phyloP scores from a whole-genome alignment of 1,284 basidiomycete genomes.

The Melampsora abietis-canadensis region DNA sequence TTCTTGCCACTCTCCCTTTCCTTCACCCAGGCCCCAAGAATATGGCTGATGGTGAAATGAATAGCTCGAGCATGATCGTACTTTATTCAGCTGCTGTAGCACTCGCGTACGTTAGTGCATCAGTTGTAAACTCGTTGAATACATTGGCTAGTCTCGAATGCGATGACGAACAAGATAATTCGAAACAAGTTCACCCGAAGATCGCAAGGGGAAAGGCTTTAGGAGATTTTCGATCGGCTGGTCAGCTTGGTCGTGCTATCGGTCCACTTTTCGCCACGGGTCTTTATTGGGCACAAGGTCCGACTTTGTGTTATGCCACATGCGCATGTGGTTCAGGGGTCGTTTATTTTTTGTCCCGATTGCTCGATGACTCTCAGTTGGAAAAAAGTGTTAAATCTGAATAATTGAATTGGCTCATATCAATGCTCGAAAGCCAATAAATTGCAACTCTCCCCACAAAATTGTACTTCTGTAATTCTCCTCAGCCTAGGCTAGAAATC shows the following conservation, averaged over 20 bases:
- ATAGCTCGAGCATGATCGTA: constrained; percentile 56
- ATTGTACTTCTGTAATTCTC: no score
- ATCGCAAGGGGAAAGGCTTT: constrained; percentile 56
- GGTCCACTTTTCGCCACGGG: constrained; percentile 74
- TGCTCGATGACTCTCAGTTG: neutral
- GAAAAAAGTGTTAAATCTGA: no score
- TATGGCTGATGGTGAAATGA: constrained; percentile 15
- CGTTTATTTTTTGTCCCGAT: neutral
- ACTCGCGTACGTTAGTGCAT: constrained; percentile 83
- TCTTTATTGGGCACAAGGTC: constrained; percentile 40
- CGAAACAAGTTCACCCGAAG: constrained; percentile 52
- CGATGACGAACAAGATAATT: constrained; percentile 64
- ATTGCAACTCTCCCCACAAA: no score
- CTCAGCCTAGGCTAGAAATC: no score
- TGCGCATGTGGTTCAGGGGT: constrained; percentile 16
- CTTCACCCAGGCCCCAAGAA: constrained; percentile 50
- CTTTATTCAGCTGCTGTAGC: constrained; percentile 72
- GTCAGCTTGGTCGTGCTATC: constrained; percentile 81
- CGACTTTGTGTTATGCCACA: constrained; percentile 28
- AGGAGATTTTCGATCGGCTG: constrained; percentile 77
- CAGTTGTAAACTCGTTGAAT: constrained; percentile 83
- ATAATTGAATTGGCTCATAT: no score
- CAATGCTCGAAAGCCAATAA: no score
- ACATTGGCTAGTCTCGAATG: constrained; percentile 80
- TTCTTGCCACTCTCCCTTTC: constrained; percentile 67